These are phyloP conservation scores for Macrolepiota albuminosa DNA, from an alignment of 768 basidiomycete species.

Conservation along the genomic window DNA sequence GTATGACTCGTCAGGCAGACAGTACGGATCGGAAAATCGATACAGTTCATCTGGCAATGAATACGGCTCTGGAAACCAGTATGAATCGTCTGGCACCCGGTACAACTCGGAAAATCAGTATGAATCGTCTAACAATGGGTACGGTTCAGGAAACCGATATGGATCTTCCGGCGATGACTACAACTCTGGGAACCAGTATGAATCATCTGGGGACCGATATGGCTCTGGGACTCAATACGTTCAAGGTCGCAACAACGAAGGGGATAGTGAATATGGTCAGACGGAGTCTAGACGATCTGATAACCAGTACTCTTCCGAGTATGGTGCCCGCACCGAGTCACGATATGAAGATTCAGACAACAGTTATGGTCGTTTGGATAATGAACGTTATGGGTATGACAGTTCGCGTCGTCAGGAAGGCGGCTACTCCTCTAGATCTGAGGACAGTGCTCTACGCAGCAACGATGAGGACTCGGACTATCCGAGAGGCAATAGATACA, in stretches of 20 bases:
- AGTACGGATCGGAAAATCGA: constrained; percentile 3
- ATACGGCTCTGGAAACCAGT: not conserved
- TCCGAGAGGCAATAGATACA: constrained; percentile 2
- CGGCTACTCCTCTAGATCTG: not conserved
- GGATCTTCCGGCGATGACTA: constrained; percentile 1
- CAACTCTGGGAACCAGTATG: not conserved
- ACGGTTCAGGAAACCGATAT: constrained; percentile 6
- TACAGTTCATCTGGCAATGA: constrained; percentile 4
- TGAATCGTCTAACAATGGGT: not conserved
- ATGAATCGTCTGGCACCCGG: constrained; percentile 5
- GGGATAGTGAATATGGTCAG: constrained; percentile 5
- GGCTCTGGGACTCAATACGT: constrained; percentile 1
- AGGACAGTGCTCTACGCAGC: not conserved
- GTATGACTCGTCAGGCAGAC: constrained; percentile 1
- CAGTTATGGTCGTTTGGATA: not conserved
- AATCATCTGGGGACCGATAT: constrained; percentile 2
- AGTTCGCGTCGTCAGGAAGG: not conserved
- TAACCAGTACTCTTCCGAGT: constrained; percentile 4
- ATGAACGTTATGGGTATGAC: not conserved
- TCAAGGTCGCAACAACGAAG: not conserved
- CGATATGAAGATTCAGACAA: constrained; percentile 2
- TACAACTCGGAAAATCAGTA: constrained; percentile 4
- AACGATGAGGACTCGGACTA: not conserved
- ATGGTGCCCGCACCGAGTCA: not conserved
- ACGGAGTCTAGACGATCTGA: constrained; percentile 5